These are phyloP conservation scores for Leersia perrieri DNA, from an alignment of 176 grass and related monocot species.

Conservation along the genomic window DNA sequence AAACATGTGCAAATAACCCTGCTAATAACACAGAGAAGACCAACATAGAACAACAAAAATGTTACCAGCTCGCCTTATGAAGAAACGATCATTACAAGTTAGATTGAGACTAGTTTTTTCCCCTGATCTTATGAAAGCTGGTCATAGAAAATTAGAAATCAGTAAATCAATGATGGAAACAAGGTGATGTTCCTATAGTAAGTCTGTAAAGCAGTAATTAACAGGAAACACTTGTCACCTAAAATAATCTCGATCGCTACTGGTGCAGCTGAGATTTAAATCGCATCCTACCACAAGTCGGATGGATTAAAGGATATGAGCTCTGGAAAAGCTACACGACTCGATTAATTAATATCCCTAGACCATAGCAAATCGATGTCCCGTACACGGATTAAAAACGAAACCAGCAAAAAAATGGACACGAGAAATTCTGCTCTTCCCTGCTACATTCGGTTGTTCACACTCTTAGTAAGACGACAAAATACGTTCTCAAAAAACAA, in stretches of 20 bases:
- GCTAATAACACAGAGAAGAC: background rate
- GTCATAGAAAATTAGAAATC: background rate
- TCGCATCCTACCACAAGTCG: background rate
- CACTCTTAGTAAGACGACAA: slow-evolving; percentile 14
- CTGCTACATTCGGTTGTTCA: slow-evolving; percentile 17
- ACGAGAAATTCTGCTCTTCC: background rate
- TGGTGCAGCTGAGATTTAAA: background rate
- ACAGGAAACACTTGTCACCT: slow-evolving; percentile 8
- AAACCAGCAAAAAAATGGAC: background rate
- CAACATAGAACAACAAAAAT: background rate
- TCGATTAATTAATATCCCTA: background rate
- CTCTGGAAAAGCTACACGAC: background rate
- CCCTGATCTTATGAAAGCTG: background rate
- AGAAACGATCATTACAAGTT: background rate
- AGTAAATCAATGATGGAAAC: background rate
- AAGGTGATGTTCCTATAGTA: background rate
- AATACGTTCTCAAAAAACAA: background rate
- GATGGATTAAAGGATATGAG: background rate
- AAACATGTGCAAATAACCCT: background rate
- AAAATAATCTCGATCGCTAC: background rate
- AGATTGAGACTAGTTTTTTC: background rate
- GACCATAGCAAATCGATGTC: background rate
- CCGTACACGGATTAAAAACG: background rate
- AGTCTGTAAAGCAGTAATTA: background rate
- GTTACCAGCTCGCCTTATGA: background rate